A percentile compares a stretch with the other conserved stretches of the same genome.
These are phyloP conservation scores for Leishmania major DNA, from an alignment of 208 protist species.

Conservation along the genomic window DNA sequence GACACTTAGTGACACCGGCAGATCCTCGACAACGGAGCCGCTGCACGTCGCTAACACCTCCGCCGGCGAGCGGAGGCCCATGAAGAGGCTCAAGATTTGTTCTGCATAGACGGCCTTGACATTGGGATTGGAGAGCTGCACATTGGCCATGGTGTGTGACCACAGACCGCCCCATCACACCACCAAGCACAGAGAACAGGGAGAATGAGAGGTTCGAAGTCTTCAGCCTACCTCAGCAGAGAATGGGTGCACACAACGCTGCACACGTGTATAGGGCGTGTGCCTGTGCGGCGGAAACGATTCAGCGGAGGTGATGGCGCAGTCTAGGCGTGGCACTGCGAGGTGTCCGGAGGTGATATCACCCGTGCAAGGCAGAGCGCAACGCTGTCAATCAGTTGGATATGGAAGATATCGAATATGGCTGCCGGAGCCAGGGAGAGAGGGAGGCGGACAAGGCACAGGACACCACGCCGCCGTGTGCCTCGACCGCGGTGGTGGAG, in stretches of 20 bases:
- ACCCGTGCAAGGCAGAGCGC: neutral
- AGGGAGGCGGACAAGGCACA: neutral
- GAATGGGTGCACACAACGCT: neutral
- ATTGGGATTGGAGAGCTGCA: conserved; percentile 14
- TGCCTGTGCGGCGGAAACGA: neutral
- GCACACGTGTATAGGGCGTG: neutral
- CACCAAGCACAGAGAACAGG: no score
- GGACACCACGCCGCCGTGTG: neutral
- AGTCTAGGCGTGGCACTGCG: neutral
- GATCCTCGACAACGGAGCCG: conserved; percentile 19
- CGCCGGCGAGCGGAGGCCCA: conserved; percentile 9
- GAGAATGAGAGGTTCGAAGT: neutral
- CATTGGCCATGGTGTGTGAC: neutral
- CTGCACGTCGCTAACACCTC: conserved; percentile 15
- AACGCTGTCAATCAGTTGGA: neutral
- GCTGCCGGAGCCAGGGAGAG: neutral
- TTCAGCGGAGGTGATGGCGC: neutral
- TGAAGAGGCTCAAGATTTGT: conserved; percentile 28
- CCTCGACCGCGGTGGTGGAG: neutral
- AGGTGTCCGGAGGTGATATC: neutral
- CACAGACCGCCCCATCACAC: neutral
- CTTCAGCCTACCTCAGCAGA: neutral
- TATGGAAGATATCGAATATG: neutral
- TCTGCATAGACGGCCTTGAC: conserved; percentile 24
- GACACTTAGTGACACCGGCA: conserved; percentile 16